Percentiles rank a stretch among this genome's conserved stretches.
Evolutionary conservation across 176 grass and related monocot genomes (phyloP).

Genomic region (Hyparrhenia diplandra): DNA sequence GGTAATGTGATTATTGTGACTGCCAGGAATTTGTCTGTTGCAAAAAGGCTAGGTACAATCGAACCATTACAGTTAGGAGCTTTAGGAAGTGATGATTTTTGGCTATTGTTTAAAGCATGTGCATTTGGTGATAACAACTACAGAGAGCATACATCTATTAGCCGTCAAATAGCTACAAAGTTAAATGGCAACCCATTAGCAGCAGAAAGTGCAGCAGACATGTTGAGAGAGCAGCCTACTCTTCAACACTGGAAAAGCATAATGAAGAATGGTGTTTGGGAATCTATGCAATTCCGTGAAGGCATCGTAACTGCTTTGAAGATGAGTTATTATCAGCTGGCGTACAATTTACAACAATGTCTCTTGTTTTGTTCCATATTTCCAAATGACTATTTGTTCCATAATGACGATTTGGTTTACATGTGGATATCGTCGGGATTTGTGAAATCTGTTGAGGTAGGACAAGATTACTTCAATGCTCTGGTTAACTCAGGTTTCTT

Average conservation of each 20-base stretch:
- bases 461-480: constrained; percentile 8
- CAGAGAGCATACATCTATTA: background rate
- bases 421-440: constrained; percentile 55
- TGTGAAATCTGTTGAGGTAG: constrained; percentile 26
- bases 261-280: background rate
- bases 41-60: background rate
- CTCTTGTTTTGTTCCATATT: background rate
- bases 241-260: constrained; percentile 6
- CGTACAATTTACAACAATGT: background rate
- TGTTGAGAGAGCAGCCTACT: background rate
- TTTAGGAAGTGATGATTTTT: constrained; percentile 4
- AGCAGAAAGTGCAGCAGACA: background rate
- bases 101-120: constrained; percentile 2
- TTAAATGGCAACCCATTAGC: constrained; percentile 33
- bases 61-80: background rate
- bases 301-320: constrained; percentile 27
- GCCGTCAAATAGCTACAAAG: background rate
- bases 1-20: constrained; percentile 14
- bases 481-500: constrained; percentile 22
- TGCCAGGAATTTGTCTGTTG: background rate
- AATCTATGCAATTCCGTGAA: background rate
- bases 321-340: background rate
- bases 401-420: constrained; percentile 1
- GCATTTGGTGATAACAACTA: background rate
- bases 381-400: background rate